Evolutionary conservation across 352 stramenopile species (phyloP).

Genomic region (Globisporangium sylvaticum): DNA sequence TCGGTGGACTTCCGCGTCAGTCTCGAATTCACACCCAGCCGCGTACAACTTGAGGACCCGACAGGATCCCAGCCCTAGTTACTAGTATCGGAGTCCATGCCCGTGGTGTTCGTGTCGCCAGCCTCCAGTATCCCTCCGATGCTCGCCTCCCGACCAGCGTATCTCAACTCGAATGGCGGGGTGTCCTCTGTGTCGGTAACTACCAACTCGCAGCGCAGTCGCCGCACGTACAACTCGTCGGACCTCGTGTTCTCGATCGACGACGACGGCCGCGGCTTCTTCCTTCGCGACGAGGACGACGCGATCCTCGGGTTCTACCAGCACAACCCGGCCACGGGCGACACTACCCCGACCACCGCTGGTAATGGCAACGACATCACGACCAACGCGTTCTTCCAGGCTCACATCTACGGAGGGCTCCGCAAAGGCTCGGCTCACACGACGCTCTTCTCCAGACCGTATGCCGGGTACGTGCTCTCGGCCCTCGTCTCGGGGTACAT

Average conservation of each 20-base stretch:
- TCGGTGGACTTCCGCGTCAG: no score
- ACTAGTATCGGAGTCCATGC: no score
- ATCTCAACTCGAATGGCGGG: no score
- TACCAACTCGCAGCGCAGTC: no score
- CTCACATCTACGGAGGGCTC: slow-evolving; percentile 53
- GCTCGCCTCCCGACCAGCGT: no score
- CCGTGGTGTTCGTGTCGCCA: no score
- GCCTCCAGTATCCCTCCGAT: no score
- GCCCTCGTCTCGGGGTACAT: slow-evolving; percentile 11
- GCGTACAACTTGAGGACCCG: no score
- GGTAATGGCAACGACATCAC: slow-evolving; percentile 23
- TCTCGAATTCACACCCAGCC: no score
- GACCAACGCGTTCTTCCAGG: slow-evolving; percentile 42
- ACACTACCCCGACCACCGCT: background rate
- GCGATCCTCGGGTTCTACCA: slow-evolving; percentile 4
- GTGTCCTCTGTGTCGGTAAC: no score
- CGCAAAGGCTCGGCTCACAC: slow-evolving; percentile 13
- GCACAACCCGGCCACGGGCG: background rate
- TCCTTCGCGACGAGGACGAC: no score
- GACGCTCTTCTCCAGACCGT: slow-evolving; percentile 6
- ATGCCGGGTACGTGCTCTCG: slow-evolving; percentile 15
- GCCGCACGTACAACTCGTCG: background rate
- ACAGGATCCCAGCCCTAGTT: no score
- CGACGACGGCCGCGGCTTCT: background rate
- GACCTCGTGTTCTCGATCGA: slow-evolving; percentile 8